Evolutionary conservation across 2,329 filamentous ascomycete genomes (phyloP).

Genomic region (Fusarium sp.): DNA sequence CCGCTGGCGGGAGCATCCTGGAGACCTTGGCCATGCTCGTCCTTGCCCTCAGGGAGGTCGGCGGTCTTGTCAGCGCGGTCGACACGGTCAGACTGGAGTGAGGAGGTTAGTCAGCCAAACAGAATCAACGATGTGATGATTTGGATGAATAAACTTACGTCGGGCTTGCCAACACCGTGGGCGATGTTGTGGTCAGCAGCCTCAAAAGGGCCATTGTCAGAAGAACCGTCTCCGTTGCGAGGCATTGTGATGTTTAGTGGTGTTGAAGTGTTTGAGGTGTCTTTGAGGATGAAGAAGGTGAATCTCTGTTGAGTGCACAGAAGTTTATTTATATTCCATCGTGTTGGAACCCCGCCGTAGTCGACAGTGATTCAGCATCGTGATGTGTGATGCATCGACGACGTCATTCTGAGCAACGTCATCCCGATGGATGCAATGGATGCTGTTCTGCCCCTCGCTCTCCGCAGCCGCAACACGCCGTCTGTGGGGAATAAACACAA

Average conservation of each 20-base stretch:
- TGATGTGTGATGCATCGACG: conserved; percentile 34
- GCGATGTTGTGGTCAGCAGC: conserved; percentile 53
- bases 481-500: conserved; percentile 20
- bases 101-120: background rate
- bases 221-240: conserved; percentile 59
- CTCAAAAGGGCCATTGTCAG: conserved; percentile 57
- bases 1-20: conserved; percentile 54
- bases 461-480: conserved; percentile 10
- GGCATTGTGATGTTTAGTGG: conserved; percentile 54
- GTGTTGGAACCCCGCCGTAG: background rate
- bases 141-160: conserved; percentile 45
- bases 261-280: background rate
- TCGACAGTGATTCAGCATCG: conserved; percentile 21
- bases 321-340: conserved; percentile 27
- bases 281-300: conserved; percentile 1
- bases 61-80: conserved; percentile 61
- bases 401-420: conserved; percentile 35
- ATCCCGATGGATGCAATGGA: conserved; percentile 17
- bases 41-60: conserved; percentile 53
- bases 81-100: conserved; percentile 48
- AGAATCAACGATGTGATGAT: background rate
- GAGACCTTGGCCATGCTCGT: conserved; percentile 55
- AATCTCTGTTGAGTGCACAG: background rate
- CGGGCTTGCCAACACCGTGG: conserved; percentile 54
- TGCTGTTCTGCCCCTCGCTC: background rate